phyloP scores from a whole-genome alignment of 1,284 basidiomycete species.

The Boletus semigastroideus region DNA sequence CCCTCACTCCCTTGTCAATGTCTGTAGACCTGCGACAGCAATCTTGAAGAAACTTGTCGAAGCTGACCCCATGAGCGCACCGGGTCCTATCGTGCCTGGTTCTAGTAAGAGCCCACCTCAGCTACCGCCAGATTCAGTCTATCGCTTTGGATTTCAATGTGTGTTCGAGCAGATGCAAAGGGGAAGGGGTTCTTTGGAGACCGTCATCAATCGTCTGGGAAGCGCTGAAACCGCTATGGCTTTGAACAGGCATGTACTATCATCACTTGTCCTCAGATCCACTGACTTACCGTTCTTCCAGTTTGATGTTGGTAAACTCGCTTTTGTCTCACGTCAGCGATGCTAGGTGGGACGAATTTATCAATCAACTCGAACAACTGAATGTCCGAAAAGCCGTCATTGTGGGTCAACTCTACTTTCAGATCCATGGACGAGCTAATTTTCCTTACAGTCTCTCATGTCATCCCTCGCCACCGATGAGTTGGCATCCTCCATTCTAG shows the following conservation, averaged over 20 bases:
- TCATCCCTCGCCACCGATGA: constrained; percentile 85
- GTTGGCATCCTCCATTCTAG: constrained; percentile 81
- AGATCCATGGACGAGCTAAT: constrained; percentile 11
- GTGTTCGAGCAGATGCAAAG: constrained; percentile 81
- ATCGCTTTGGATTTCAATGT: constrained; percentile 80
- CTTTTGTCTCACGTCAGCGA: constrained; percentile 78
- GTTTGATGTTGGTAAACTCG: constrained; percentile 90
- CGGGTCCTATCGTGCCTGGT: constrained; percentile 55
- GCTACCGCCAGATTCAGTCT: constrained; percentile 63
- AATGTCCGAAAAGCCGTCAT: constrained; percentile 84
- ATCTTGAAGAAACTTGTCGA: constrained; percentile 88
- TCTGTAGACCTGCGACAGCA: constrained; percentile 94
- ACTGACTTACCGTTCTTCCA: constrained; percentile 31
- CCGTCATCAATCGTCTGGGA: constrained; percentile 75
- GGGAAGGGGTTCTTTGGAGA: constrained; percentile 65
- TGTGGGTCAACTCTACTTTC: constrained; percentile 44
- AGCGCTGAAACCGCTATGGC: constrained; percentile 85
- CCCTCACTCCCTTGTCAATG: constrained; percentile 80
- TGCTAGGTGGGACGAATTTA: constrained; percentile 75
- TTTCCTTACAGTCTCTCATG: constrained; percentile 70
- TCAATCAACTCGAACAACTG: constrained; percentile 72
- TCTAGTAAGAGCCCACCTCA: constrained; percentile 57
- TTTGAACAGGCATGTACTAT: constrained; percentile 67
- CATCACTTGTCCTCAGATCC: constrained; percentile 1
- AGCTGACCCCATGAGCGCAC: constrained; percentile 67